Evolutionary conservation across 148 eudicot genomes (phyloP), one percentile per base, ranked within the genome.

Genomic region (Arctostaphylos glauca): DNA sequence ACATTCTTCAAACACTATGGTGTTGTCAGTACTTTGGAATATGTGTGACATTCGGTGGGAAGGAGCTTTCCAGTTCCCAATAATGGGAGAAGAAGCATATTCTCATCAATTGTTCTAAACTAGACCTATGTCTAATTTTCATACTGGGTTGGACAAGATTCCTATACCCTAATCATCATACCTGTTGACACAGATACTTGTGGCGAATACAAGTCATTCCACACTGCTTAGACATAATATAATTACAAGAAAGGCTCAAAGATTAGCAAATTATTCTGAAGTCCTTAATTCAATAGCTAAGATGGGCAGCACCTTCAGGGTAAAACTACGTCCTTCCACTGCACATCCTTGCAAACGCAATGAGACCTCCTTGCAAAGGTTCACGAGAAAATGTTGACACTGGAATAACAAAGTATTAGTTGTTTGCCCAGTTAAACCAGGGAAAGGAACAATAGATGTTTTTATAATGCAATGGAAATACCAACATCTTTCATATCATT

Each of bases 341-440:
- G 91, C 94, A 85, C 95, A 90, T 84, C 93, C 98, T 83, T 88
- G 97, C 89, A 96, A 87, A 50, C 98, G 97, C 84, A 94, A 80
- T 31, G 95, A 90, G 44, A 96, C 98, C 83, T 96, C 98, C 91
- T 94, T 94, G 90, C 97, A 93, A 49, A 96, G 94, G 67, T 88
- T 91, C 46, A 52, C 71, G 71, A 96, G 88, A 78, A 96, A 96
- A 74, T 84, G 85, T 54, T 91, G 93, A 84, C 89, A 70, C 99
- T 96, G 92, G 25, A 81, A 73, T 80, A 84, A 85, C 67, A 79
- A 81, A 70, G 56, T 80, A 70, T 80, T 49, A 86, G 67, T 81
- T 74, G 18, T 50, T 83, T 59, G 74, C 38, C 75, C 59, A 55
- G 16, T 46, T n/a, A 81, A 79, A 55, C 44, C 43, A 31, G 59